Evolutionary conservation across 257 asterid species (phyloP).

Genomic region (Euphrasia confusa): DNA sequence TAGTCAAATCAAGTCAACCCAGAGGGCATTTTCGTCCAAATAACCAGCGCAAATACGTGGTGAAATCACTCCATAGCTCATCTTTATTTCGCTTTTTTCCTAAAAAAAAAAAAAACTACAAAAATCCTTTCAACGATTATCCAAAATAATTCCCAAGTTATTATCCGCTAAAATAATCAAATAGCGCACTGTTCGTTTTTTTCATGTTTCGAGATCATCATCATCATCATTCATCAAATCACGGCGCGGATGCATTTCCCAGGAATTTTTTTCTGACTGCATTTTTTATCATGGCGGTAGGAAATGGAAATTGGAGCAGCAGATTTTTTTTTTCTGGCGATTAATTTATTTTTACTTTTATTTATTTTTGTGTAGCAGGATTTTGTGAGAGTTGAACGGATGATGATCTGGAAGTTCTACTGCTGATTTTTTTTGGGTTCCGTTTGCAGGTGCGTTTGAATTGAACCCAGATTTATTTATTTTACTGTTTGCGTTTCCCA

Average conservation of each 20-base stretch:
- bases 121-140: slow-evolving; percentile 21
- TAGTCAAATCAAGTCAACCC: slow-evolving; percentile 2
- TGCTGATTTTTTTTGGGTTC: slow-evolving; percentile 2
- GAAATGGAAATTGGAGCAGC: slow-evolving; percentile 20
- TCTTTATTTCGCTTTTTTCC: slow-evolving; percentile 4
- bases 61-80: slow-evolving; percentile 22
- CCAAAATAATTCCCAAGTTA: background rate
- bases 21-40: slow-evolving; percentile 28
- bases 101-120: background rate
- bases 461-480: background rate
- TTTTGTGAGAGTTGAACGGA: slow-evolving; percentile 20
- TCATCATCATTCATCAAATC: slow-evolving; percentile 20
- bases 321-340: slow-evolving; percentile 9
- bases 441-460: slow-evolving; percentile 24
- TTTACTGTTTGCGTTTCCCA: background rate
- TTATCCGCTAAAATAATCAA: background rate
- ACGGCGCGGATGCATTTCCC: slow-evolving; percentile 24
- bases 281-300: slow-evolving; percentile 12
- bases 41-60: slow-evolving; percentile 22
- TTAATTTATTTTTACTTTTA: slow-evolving; percentile 7
- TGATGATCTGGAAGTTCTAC: slow-evolving; percentile 13
- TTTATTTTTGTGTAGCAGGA: slow-evolving; percentile 8
- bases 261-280: background rate
- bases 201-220: slow-evolving; percentile 9
- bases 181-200: background rate